Percentiles rank a stretch among this genome's conserved stretches.
Conservation (phyloP, 495 filamentous ascomycete genomes). For the Aspergillus baeticus region DNA sequence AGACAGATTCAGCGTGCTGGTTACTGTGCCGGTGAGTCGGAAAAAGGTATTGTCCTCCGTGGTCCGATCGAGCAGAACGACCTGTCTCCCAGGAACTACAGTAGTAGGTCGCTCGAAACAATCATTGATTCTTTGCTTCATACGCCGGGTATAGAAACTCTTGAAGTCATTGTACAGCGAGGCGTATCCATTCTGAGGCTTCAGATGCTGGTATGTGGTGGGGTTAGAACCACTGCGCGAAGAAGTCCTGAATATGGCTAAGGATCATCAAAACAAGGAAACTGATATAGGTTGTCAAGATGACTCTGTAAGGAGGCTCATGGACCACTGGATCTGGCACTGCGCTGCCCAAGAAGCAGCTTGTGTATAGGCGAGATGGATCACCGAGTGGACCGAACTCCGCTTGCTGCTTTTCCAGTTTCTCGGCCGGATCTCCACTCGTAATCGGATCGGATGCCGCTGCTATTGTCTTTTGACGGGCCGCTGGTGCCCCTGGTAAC, state of each 20-base stretch:
- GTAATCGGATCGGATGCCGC: neutral
- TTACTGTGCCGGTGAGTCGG: conserved; percentile 71
- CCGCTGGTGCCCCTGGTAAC: conserved; percentile 18
- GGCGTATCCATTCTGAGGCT: conserved; percentile 74
- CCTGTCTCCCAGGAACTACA: conserved; percentile 82
- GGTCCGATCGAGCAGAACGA: conserved; percentile 75
- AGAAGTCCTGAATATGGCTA: conserved; percentile 83
- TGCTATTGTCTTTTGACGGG: neutral
- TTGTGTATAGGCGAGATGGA: conserved; percentile 70
- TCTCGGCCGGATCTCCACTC: conserved; percentile 58
- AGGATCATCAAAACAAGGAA: conserved; percentile 86
- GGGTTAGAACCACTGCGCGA: conserved; percentile 79
- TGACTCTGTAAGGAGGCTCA: conserved; percentile 83
- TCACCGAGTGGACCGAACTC: conserved; percentile 79
- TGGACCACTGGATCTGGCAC: conserved; percentile 75
- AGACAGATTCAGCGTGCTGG: conserved; percentile 87
- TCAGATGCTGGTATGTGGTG: conserved; percentile 68
- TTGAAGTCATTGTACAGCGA: conserved; percentile 90
- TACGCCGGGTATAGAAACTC: conserved; percentile 84
- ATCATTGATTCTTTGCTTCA: conserved; percentile 87
- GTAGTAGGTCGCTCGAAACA: conserved; percentile 84
- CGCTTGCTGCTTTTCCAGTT: conserved; percentile 65
- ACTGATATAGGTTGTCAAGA: conserved; percentile 89
- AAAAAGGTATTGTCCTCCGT: conserved; percentile 78
- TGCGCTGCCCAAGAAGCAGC: conserved; percentile 64